These are phyloP conservation scores for Casuarina glauca DNA, from an alignment of 306 rosid species.

Conservation along the genomic window DNA sequence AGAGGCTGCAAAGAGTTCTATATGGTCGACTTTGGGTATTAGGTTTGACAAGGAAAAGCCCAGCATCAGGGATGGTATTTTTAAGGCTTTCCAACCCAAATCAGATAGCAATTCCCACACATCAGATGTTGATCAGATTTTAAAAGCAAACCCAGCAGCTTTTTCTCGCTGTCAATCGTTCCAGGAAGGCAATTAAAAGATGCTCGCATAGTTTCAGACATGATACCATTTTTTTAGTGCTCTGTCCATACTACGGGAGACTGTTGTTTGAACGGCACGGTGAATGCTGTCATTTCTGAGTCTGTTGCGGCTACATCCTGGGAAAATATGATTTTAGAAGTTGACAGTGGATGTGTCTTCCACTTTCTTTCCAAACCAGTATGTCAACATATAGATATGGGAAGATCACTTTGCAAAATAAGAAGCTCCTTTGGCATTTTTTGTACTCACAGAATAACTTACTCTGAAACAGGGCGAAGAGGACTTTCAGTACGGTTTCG, in stretches of 20 bases:
- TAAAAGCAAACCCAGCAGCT: conserved; percentile 65
- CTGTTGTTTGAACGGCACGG: conserved; percentile 21
- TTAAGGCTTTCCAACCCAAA: conserved; percentile 52
- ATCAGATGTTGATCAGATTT: conserved; percentile 41
- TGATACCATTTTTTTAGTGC: conserved; percentile 1
- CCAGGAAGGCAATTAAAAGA: conserved; percentile 42
- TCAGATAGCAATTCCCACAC: conserved; percentile 28
- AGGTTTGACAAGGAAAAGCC: conserved; percentile 39
- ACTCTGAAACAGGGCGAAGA: background rate
- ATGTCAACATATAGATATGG: background rate
- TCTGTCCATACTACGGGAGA: conserved; percentile 7
- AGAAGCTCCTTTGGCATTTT: background rate
- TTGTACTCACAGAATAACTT: background rate
- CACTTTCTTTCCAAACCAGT: background rate
- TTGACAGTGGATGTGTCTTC: conserved; percentile 6
- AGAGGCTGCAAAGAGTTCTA: conserved; percentile 62
- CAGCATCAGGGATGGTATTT: conserved; percentile 46
- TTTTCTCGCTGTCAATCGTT: conserved; percentile 53
- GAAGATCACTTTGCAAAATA: conserved; percentile 13
- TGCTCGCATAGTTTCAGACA: background rate
- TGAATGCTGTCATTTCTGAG: conserved; percentile 8
- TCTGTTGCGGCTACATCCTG: conserved; percentile 22
- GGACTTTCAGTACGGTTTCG: background rate
- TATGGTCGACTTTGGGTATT: conserved; percentile 55
- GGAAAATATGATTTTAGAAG: conserved; percentile 15